A percentile compares a stretch with the other conserved stretches of the same genome.
Conservation (phyloP, 805 yeast genomes). For the Metschnikowia colocasiae region DNA sequence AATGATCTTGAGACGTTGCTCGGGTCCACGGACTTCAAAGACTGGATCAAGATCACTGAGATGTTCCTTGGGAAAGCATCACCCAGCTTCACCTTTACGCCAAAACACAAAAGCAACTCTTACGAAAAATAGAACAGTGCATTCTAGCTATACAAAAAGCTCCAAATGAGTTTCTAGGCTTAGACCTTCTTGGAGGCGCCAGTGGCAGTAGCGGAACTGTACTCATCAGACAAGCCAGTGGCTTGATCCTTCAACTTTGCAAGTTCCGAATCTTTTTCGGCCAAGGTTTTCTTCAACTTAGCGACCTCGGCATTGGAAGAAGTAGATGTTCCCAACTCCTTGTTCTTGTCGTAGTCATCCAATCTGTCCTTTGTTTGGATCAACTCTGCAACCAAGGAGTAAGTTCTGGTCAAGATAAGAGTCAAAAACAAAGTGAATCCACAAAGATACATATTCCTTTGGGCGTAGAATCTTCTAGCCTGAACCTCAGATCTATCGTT, state of each 20-base stretch:
- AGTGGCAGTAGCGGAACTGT: constrained; percentile 38
- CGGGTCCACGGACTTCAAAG: constrained; percentile 80
- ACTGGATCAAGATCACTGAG: constrained; percentile 95
- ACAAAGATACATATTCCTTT: constrained; percentile 91
- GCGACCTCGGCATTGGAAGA: constrained; percentile 35
- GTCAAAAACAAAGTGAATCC: constrained; percentile 93
- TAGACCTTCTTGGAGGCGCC: neutral
- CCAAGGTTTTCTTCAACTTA: constrained; percentile 43
- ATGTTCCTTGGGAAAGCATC: constrained; percentile 89
- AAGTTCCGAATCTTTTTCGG: constrained; percentile 62
- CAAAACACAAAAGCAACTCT: constrained; percentile 94
- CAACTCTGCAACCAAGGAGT: constrained; percentile 72
- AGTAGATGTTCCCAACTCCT: constrained; percentile 19
- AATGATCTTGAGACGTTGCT: constrained; percentile 86
- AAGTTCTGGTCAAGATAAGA: constrained; percentile 79
- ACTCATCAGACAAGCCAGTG: constrained; percentile 58
- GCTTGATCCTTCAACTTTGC: constrained; percentile 72
- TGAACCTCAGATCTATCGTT: constrained; percentile 77
- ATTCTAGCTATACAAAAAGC: neutral
- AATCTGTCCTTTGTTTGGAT: constrained; percentile 59
- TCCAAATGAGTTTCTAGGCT: neutral
- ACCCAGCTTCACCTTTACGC: constrained; percentile 70
- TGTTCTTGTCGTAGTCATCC: constrained; percentile 31
- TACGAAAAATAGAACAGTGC: constrained; percentile 26
- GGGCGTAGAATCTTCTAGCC: constrained; percentile 91